Conservation (phyloP, 768 basidiomycete species). For the Multifurca ochricompacta region DNA sequence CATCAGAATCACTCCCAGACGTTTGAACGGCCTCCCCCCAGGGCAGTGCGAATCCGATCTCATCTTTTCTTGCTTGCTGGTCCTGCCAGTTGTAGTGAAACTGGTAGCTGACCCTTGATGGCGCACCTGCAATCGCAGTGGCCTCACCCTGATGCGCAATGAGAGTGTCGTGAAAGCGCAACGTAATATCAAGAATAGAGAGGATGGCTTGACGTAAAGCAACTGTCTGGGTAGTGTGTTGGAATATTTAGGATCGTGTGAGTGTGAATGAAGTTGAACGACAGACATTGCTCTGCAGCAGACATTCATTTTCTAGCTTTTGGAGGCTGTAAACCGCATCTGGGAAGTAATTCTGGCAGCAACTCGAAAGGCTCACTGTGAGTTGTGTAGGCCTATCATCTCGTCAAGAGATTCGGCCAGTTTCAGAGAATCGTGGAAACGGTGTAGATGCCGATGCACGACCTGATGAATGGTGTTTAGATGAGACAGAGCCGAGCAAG, state of each 20-base stretch:
- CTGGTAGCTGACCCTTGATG: conserved; percentile 43
- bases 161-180: conserved; percentile 63
- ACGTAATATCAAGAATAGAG: conserved; percentile 63
- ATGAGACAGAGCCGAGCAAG: not conserved
- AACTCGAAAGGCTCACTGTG: conserved; percentile 48
- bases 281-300: conserved; percentile 54
- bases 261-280: not conserved
- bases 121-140: conserved; percentile 46
- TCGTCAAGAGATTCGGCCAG: conserved; percentile 63
- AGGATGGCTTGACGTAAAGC: conserved; percentile 58
- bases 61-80: conserved; percentile 44
- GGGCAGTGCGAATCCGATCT: conserved; percentile 53
- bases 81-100: conserved; percentile 59
- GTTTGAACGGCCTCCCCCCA: conserved; percentile 29
- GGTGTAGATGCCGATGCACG: conserved; percentile 51
- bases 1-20: conserved; percentile 35
- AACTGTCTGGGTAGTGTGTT: conserved; percentile 40
- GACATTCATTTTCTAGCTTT: conserved; percentile 51
- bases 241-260: not conserved
- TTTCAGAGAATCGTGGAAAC: conserved; percentile 50
- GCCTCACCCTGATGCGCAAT: conserved; percentile 51
- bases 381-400: conserved; percentile 60
- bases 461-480: conserved; percentile 38
- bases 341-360: not conserved
- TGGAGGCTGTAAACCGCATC: conserved; percentile 40